Percentiles rank a stretch among this genome's conserved stretches.
Conservation (phyloP, 306 rosid species). For the Pyrus pyrifolia region DNA sequence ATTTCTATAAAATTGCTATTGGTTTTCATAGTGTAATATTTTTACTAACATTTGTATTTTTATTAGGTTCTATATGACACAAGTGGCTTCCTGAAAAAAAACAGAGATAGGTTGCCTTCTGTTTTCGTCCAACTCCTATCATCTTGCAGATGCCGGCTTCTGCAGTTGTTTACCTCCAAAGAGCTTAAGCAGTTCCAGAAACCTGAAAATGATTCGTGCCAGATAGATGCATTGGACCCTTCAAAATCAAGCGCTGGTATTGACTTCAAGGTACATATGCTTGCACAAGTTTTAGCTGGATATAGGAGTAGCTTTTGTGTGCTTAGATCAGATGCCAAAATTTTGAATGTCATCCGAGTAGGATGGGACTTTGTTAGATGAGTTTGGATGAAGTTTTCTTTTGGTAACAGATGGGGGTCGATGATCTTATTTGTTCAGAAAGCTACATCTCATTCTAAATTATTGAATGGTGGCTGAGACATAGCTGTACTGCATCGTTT, state of each 20-base stretch:
- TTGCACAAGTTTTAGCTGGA: slow-evolving; percentile 3
- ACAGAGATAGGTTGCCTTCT: slow-evolving; percentile 65
- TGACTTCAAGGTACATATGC: slow-evolving; percentile 62
- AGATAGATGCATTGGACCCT: slow-evolving; percentile 36
- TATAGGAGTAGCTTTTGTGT: neutral
- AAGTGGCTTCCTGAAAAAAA: slow-evolving; percentile 78
- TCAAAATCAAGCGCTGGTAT: slow-evolving; percentile 56
- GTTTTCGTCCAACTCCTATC: slow-evolving; percentile 64
- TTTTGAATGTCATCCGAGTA: slow-evolving; percentile 4
- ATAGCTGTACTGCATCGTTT: neutral
- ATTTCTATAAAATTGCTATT: neutral
- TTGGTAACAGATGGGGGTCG: neutral
- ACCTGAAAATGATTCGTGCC: slow-evolving; percentile 31
- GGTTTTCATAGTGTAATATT: slow-evolving; percentile 9
- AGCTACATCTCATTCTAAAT: neutral
- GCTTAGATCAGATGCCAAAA: neutral
- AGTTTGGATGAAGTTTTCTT: slow-evolving; percentile 2
- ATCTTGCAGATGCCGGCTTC: slow-evolving; percentile 53
- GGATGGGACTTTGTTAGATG: slow-evolving; percentile 1
- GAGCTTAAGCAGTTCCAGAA: slow-evolving; percentile 35
- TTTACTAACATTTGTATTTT: slow-evolving; percentile 20
- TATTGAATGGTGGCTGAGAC: slow-evolving; percentile 5
- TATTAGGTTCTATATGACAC: slow-evolving; percentile 78
- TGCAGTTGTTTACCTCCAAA: slow-evolving; percentile 46
- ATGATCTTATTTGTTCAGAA: slow-evolving; percentile 6